phyloP scores from a whole-genome alignment of 495 filamentous ascomycete genomes.

The Terfezia claveryi region DNA sequence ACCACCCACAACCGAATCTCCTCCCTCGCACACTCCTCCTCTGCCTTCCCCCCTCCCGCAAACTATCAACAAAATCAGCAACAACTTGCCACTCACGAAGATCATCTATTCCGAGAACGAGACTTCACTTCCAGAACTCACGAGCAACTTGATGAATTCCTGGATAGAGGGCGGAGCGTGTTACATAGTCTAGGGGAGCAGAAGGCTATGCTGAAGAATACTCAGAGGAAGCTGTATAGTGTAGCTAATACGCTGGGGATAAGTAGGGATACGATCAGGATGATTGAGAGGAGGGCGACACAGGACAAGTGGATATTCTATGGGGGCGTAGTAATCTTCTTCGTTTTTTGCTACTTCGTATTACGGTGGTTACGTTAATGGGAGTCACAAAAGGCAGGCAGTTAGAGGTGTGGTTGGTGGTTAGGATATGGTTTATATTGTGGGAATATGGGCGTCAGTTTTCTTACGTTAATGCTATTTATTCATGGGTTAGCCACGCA shows the following conservation, averaged over 20 bases:
- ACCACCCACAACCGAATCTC: slow-evolving; percentile 21
- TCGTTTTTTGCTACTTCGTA: slow-evolving; percentile 75
- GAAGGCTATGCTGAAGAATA: slow-evolving; percentile 81
- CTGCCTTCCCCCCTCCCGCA: slow-evolving; percentile 6
- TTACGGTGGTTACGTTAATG: slow-evolving; percentile 55
- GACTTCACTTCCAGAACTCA: slow-evolving; percentile 62
- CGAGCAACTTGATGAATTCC: slow-evolving; percentile 71
- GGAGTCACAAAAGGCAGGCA: not conserved
- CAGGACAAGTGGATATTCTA: slow-evolving; percentile 98
- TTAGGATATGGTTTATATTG: too few species aligned
- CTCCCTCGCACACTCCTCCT: slow-evolving; percentile 24
- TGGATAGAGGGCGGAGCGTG: slow-evolving; percentile 76
- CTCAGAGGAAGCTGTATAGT: slow-evolving; percentile 71
- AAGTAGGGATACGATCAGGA: slow-evolving; percentile 86
- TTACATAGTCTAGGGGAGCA: slow-evolving; percentile 76
- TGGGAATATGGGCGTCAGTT: too few species aligned
- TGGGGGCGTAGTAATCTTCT: slow-evolving; percentile 70
- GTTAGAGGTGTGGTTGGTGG: too few species aligned
- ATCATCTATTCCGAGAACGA: slow-evolving; percentile 75
- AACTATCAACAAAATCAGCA: not conserved
- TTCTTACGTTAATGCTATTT: too few species aligned
- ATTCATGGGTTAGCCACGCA: too few species aligned
- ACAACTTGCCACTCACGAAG: slow-evolving; percentile 2
- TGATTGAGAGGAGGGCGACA: slow-evolving; percentile 74
- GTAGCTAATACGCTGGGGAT: slow-evolving; percentile 87